These are phyloP conservation scores for Zasmidium cellare DNA, from an alignment of 2,329 filamentous ascomycete species.

Conservation along the genomic window DNA sequence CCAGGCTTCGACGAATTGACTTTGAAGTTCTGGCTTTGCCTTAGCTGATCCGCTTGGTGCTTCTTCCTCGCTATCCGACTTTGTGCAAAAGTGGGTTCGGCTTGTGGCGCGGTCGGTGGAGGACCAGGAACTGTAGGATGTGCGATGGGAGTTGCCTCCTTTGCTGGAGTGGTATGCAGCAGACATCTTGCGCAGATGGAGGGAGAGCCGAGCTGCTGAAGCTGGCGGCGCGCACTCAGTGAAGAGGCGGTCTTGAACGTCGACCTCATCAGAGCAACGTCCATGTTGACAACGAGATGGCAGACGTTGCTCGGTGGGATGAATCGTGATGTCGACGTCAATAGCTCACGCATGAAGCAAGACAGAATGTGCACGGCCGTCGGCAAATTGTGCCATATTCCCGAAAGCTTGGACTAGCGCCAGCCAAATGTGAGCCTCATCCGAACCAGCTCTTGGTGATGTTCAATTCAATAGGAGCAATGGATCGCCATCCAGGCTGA, in stretches of 20 bases:
- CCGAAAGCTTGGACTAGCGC: not conserved
- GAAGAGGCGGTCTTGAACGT: slow-evolving; percentile 31
- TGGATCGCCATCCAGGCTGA: not conserved
- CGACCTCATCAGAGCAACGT: slow-evolving; percentile 17
- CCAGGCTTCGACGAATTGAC: slow-evolving; percentile 46
- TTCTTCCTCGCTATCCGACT: slow-evolving; percentile 50
- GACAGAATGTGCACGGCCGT: not conserved
- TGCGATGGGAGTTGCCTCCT: slow-evolving; percentile 56
- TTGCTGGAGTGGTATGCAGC: slow-evolving; percentile 45
- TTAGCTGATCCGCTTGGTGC: slow-evolving; percentile 52
- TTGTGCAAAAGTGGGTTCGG: slow-evolving; percentile 48
- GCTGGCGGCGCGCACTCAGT: slow-evolving; percentile 30
- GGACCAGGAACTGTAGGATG: slow-evolving; percentile 60
- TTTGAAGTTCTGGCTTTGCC: slow-evolving; percentile 46
- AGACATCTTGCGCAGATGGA: slow-evolving; percentile 37
- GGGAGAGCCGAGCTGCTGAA: slow-evolving; percentile 8
- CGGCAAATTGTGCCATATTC: not conserved
- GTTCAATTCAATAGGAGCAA: not conserved
- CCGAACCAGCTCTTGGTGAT: too few relatives aligned
- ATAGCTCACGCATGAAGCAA: not conserved
- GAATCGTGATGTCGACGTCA: not conserved
- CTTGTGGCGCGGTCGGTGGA: slow-evolving; percentile 58
- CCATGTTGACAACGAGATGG: slow-evolving; percentile 16
- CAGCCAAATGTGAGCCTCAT: too few relatives aligned
- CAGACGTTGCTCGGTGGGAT: not conserved